phyloP scores from a whole-genome alignment of 352 stramenopile genomes.

The Pythium pectinolyticum region DNA sequence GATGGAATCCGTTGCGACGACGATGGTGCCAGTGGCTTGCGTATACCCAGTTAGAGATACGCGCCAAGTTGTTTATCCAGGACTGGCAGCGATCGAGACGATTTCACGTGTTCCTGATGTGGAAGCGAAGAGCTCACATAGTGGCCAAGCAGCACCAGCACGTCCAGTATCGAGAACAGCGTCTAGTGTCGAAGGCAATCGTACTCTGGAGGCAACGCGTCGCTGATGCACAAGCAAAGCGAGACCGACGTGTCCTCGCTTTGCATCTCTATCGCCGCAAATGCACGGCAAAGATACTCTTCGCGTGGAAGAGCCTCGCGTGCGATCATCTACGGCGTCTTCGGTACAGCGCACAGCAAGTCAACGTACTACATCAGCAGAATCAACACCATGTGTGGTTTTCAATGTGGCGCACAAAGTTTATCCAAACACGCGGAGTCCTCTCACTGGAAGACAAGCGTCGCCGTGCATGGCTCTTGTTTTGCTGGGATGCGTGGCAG shows the following conservation, averaged over 20 bases:
- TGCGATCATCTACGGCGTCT: not conserved
- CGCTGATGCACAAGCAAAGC: not conserved
- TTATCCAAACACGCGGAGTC: not conserved
- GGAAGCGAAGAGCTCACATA: constrained; percentile 3
- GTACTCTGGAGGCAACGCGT: not conserved
- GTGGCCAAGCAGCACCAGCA: not conserved
- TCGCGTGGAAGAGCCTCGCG: not conserved
- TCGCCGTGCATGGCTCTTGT: constrained; percentile 1
- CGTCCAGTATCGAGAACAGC: not conserved
- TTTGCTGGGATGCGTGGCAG: constrained; percentile 17
- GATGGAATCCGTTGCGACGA: constrained; percentile 22
- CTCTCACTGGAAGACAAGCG: not conserved
- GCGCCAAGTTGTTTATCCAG: not conserved
- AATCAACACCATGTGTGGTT: not conserved
- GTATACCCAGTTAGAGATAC: constrained; percentile 10
- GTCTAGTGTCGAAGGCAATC: not conserved
- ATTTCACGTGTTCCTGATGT: not conserved
- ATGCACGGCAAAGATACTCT: not conserved
- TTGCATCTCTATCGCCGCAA: not conserved
- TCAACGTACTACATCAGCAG: not conserved
- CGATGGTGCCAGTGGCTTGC: constrained; percentile 5
- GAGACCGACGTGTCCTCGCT: not conserved
- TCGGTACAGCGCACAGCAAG: not conserved
- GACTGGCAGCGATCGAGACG: not conserved
- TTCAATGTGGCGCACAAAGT: not conserved